Percentiles rank a stretch among this genome's conserved stretches.
Evolutionary conservation across 768 basidiomycete genomes (phyloP).

Genomic region (Amanita phalloides): DNA sequence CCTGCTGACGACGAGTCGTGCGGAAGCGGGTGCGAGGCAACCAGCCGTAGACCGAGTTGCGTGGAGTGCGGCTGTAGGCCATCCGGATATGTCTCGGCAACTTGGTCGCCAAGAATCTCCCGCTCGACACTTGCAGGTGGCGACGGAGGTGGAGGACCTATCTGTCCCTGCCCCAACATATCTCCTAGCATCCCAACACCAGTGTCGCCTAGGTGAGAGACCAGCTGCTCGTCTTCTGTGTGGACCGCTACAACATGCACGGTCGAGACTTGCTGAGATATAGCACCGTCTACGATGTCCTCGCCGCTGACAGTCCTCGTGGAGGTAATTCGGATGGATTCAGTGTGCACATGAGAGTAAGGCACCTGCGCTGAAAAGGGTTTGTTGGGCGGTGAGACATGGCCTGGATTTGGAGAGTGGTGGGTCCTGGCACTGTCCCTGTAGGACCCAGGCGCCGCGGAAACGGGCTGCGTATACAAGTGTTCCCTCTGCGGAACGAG

Average conservation of each 20-base stretch:
- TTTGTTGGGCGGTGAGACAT: background rate
- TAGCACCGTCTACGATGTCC: background rate
- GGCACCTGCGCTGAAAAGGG: background rate
- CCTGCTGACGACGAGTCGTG: background rate
- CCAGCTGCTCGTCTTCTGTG: background rate
- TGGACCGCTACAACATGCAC: background rate
- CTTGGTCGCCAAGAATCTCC: conserved; percentile 13
- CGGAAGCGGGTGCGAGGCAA: background rate
- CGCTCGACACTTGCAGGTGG: conserved; percentile 23
- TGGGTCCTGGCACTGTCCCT: background rate
- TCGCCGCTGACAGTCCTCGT: background rate
- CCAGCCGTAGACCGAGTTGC: background rate
- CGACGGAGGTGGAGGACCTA: conserved; percentile 50
- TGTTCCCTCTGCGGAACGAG: background rate
- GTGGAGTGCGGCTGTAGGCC: background rate
- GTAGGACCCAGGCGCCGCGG: background rate
- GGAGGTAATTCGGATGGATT: background rate
- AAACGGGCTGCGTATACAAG: background rate
- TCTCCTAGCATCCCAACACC: background rate
- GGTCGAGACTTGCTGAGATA: background rate
- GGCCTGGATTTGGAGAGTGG: background rate
- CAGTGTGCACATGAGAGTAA: background rate
- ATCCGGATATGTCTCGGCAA: background rate
- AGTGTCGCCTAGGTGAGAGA: background rate
- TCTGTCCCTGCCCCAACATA: conserved; percentile 8